Conservation (phyloP, 2,329 filamentous ascomycete species). For the Fusarium veterinarium region DNA sequence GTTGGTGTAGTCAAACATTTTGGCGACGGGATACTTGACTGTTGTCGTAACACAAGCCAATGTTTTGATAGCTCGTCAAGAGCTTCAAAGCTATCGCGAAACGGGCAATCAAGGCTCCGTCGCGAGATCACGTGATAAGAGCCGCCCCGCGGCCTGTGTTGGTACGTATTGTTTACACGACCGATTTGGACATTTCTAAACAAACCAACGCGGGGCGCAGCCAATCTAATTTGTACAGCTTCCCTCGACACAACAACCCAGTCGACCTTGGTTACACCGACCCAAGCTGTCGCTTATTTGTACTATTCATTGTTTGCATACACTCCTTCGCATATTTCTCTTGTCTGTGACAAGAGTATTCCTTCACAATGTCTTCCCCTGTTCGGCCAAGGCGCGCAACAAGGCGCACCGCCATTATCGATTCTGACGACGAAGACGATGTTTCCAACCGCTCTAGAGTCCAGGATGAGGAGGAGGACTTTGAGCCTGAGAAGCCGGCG, state of each 20-base stretch:
- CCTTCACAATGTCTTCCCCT: conserved; percentile 48
- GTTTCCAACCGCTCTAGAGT: conserved; percentile 64
- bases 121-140: conserved; percentile 39
- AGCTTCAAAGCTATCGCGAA: conserved; percentile 42
- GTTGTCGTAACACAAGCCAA: neutral
- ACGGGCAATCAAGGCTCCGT: conserved; percentile 12
- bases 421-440: conserved; percentile 82
- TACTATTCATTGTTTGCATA: conserved; percentile 1
- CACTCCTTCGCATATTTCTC: neutral
- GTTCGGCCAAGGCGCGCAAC: conserved; percentile 59
- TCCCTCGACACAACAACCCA: conserved; percentile 14
- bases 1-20: conserved; percentile 73
- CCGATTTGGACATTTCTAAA: conserved; percentile 54
- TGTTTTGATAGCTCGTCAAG: conserved; percentile 10
- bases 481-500: conserved; percentile 75
- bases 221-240: conserved; percentile 41
- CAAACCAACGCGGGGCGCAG: conserved; percentile 53
- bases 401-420: conserved; percentile 78
- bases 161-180: conserved; percentile 54
- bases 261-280: neutral
- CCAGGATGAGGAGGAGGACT: conserved; percentile 77
- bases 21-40: neutral
- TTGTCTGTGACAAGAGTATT: conserved; percentile 21
- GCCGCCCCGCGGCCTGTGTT: conserved; percentile 7
- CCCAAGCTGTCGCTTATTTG: neutral